These are phyloP conservation scores for Nicotiana paniculata DNA, from an alignment of 257 asterid species.

Conservation along the genomic window DNA sequence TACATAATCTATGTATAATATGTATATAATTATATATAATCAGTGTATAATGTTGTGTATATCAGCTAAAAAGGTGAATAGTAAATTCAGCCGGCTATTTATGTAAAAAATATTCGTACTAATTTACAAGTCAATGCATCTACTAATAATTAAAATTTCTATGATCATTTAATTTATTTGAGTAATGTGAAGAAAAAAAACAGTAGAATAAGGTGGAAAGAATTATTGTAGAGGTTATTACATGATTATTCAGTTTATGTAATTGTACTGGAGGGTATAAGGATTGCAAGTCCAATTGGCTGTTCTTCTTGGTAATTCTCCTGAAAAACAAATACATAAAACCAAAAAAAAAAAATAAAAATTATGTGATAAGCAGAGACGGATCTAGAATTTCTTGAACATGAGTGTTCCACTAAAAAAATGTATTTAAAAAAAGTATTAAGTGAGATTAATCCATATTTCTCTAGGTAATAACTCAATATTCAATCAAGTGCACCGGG, in stretches of 20 bases:
- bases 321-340: conserved; percentile 16
- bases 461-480: no score
- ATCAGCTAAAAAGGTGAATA: no score
- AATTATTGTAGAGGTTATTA: neutral
- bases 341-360: no score
- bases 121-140: neutral
- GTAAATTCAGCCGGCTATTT: no score
- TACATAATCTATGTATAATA: no score
- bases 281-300: conserved; percentile 13
- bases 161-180: neutral
- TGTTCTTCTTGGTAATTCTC: conserved; percentile 19
- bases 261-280: conserved; percentile 47
- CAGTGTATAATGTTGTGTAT: no score
- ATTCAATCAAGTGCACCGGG: no score
- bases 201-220: neutral
- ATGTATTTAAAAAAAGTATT: no score
- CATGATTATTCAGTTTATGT: conserved; percentile 35
- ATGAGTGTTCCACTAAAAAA: no score
- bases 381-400: no score
- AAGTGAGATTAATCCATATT: no score
- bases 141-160: neutral
- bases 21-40: no score
- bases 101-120: neutral
- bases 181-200: neutral
- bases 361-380: neutral